These are phyloP conservation scores for Claviceps africana DNA, from an alignment of 2,329 filamentous ascomycete genomes.

Conservation along the genomic window DNA sequence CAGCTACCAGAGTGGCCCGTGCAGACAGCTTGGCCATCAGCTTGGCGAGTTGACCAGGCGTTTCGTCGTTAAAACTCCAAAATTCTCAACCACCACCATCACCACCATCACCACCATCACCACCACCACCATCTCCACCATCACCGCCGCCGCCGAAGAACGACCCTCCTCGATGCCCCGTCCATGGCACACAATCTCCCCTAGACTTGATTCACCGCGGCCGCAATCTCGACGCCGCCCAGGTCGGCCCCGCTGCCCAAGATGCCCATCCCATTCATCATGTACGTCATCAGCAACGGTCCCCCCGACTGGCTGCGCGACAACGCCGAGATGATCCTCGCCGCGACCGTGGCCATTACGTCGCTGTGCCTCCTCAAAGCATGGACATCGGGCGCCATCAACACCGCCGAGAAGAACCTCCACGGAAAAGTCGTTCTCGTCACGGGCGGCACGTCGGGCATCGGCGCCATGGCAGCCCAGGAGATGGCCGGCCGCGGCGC, in stretches of 20 bases:
- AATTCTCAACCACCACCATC: not conserved
- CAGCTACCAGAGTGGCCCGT: not conserved
- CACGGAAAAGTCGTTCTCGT: slow-evolving; percentile 89
- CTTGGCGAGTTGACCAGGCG: too few relatives aligned
- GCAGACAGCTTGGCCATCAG: too few relatives aligned
- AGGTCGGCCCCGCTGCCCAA: slow-evolving; percentile 8
- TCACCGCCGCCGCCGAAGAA: not conserved
- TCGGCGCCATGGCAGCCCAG: slow-evolving; percentile 64
- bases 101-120: not conserved
- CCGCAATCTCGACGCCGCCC: not conserved
- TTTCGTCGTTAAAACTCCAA: not conserved
- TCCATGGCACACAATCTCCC: not conserved
- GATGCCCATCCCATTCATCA: slow-evolving; percentile 41
- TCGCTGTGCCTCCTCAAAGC: slow-evolving; percentile 44
- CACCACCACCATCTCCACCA: not conserved
- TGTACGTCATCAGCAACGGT: slow-evolving; percentile 32
- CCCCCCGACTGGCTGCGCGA: slow-evolving; percentile 33
- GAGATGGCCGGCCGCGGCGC: slow-evolving; percentile 70
- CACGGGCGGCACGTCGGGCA: slow-evolving; percentile 86
- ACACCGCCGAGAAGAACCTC: slow-evolving; percentile 67
- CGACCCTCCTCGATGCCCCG: not conserved
- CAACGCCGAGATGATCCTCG: slow-evolving; percentile 28
- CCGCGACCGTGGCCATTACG: slow-evolving; percentile 22
- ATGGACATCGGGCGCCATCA: slow-evolving; percentile 64
- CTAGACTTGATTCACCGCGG: too few relatives aligned